Evolutionary conservation across 2,329 filamentous ascomycete species (phyloP).

Genomic region (Phialophora verrucosa): DNA sequence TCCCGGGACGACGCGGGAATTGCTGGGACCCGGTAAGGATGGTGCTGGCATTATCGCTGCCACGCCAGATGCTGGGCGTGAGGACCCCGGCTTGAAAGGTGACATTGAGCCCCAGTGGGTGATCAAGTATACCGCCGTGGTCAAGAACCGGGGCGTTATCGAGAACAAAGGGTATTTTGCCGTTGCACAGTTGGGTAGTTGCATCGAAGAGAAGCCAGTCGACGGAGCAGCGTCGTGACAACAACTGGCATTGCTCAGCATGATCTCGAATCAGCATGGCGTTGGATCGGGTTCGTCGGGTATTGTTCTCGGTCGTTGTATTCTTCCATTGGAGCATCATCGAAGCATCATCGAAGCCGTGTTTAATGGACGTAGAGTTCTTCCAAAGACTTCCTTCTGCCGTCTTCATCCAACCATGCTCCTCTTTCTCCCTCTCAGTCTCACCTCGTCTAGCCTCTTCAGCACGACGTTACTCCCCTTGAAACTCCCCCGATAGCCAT

Average conservation of each 20-base stretch:
- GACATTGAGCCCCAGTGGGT: constrained; percentile 92
- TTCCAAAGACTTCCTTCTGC: background rate
- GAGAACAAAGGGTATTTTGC: constrained; percentile 99
- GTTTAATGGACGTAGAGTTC: background rate
- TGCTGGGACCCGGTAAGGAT: constrained; percentile 73
- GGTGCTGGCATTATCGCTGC: constrained; percentile 79
- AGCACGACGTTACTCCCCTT: constrained; percentile 77
- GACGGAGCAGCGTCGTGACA: constrained; percentile 14
- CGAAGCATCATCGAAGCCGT: too few species aligned
- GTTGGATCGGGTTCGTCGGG: constrained; percentile 16
- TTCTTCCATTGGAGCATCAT: background rate
- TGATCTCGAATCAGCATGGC: constrained; percentile 31
- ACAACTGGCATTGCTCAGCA: background rate
- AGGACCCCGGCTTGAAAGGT: constrained; percentile 68
- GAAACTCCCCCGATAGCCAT: constrained; percentile 74
- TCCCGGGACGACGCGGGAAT: constrained; percentile 78
- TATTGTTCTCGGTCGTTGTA: background rate
- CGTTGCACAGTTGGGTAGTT: constrained; percentile 70
- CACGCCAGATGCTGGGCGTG: constrained; percentile 50
- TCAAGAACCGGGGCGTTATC: constrained; percentile 90
- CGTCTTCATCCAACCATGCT: constrained; percentile 85
- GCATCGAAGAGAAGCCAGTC: constrained; percentile 42
- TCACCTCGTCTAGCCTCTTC: constrained; percentile 85
- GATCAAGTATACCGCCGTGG: constrained; percentile 94
- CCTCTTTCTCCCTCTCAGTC: constrained; percentile 91